Evolutionary conservation across 495 filamentous ascomycete genomes (phyloP).

Genomic region (Talaromyces trachyspermus): DNA sequence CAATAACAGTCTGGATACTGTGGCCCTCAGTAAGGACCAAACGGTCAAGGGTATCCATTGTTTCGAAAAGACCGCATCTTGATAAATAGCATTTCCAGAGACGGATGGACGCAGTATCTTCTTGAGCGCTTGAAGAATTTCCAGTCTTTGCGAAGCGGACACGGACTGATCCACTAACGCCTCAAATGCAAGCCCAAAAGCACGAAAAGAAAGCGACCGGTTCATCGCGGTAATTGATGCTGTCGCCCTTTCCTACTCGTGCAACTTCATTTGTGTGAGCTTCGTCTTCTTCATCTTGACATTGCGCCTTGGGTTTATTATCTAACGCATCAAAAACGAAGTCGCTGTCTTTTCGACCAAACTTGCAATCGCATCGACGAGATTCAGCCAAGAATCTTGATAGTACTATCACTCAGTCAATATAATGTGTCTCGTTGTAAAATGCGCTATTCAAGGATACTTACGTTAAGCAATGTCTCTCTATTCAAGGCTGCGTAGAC

Average conservation of each 20-base stretch:
- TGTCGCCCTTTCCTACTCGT: slow-evolving; percentile 49
- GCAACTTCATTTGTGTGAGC: slow-evolving; percentile 30
- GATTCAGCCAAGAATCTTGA: slow-evolving; percentile 92
- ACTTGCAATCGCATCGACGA: slow-evolving; percentile 96
- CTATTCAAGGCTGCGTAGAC: slow-evolving; percentile 92
- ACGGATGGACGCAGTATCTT: slow-evolving; percentile 94
- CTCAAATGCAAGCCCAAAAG: slow-evolving; percentile 96
- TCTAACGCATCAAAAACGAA: slow-evolving; percentile 96
- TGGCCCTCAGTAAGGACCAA: slow-evolving; percentile 83
- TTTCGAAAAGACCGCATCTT: slow-evolving; percentile 92
- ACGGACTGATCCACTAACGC: slow-evolving; percentile 77
- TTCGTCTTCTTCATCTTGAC: slow-evolving; percentile 11
- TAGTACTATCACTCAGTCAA: slow-evolving; percentile 58
- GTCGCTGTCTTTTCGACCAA: slow-evolving; percentile 93
- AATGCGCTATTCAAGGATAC: neutral
- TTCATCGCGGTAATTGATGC: slow-evolving; percentile 97
- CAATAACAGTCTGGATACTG: slow-evolving; percentile 84
- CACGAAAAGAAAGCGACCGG: slow-evolving; percentile 99
- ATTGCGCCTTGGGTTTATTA: slow-evolving; percentile 48
- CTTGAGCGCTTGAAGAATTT: slow-evolving; percentile 84
- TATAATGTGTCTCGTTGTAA: neutral
- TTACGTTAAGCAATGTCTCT: slow-evolving; percentile 75
- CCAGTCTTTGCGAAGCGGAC: slow-evolving; percentile 72
- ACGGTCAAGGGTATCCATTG: slow-evolving; percentile 92
- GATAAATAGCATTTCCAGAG: slow-evolving; percentile 91